phyloP scores from a whole-genome alignment of 2,329 filamentous ascomycete species.

The Diaporthe citriasiana region DNA sequence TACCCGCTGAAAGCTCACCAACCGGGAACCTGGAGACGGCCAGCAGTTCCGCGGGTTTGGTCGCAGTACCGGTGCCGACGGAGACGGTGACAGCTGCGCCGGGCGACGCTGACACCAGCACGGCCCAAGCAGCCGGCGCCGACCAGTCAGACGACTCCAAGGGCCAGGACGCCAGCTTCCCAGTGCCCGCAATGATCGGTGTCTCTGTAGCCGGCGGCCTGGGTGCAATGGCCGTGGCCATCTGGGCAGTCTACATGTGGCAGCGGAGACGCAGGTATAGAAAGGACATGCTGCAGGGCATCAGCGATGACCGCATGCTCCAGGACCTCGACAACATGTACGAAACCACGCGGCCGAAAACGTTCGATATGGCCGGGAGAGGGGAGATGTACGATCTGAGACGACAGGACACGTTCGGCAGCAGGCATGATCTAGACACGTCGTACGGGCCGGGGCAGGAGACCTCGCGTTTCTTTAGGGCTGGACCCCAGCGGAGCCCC shows the following conservation, averaged over 20 bases:
- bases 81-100: conserved; percentile 5
- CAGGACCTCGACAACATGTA: conserved; percentile 29
- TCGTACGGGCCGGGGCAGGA: conserved; percentile 32
- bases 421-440: not conserved
- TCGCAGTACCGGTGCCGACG: not conserved
- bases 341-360: conserved; percentile 19
- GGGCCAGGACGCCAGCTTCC: not conserved
- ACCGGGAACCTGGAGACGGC: conserved; percentile 16
- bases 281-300: conserved; percentile 31
- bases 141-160: not conserved
- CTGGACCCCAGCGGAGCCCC: conserved; percentile 32
- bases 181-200: conserved; percentile 22
- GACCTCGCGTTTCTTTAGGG: conserved; percentile 27
- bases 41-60: not conserved
- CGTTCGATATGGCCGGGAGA: conserved; percentile 19
- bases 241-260: conserved; percentile 32
- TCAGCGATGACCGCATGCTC: conserved; percentile 35
- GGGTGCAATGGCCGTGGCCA: conserved; percentile 16
- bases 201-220: conserved; percentile 28
- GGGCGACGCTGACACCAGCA: not conserved
- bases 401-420: conserved; percentile 3
- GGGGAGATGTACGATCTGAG: conserved; percentile 9
- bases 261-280: conserved; percentile 18
- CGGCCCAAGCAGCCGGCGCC: not conserved
- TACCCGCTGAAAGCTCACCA: not conserved